Evolutionary conservation across 2,329 filamentous ascomycete species (phyloP), one percentile per base, ranked within the genome.

Genomic region (Calycina marina): DNA sequence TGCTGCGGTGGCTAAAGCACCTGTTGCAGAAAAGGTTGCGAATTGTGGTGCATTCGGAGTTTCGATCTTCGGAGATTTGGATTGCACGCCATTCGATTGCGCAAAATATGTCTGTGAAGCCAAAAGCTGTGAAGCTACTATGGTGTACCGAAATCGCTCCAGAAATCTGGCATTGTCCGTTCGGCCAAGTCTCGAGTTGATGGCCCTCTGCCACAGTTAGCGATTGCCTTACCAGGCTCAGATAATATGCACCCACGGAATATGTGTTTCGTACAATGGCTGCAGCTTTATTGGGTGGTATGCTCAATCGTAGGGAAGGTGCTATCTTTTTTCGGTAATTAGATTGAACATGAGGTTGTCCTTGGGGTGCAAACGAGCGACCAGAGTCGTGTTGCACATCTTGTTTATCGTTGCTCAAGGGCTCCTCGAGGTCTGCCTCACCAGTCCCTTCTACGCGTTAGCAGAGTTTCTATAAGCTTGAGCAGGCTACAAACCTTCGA

Each of bases 111-210:
- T 67, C 43, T 79, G 69, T 25, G 79, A 79, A 48, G 73, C 84
- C 25, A 94, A 64, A 10, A 94, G 67, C 53, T 93, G 85, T 14
- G 86, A 94, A 31, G 85, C 85, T 49, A 94, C 80, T 42, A 94
- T 82, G 14, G 82, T 79, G 57, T 94, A 94, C 41, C 86, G 80
- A 50, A 94, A 94, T 51, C 85, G 80, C 56, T 94, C 86, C 37
- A 93, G 67, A 49, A 94, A 93, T 43, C 76, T 77, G 44, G 77
- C 69, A 51, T 86, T 92, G 46, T 93, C 85, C 45, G 71, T 73
- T 42, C 77, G 68, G 34, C 81, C 77, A 40, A 93, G 67, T 39
- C 72, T 69, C 25, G 77, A 75, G 42, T 78, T 79, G 36, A 86
- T 67, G 6, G 70, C 77, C 46, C 67, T 69, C 77, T 82, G 49